A percentile compares a stretch with the other conserved stretches of the same genome.
phyloP scores from a whole-genome alignment of 106 monocot species.

The Allium sativum region DNA sequence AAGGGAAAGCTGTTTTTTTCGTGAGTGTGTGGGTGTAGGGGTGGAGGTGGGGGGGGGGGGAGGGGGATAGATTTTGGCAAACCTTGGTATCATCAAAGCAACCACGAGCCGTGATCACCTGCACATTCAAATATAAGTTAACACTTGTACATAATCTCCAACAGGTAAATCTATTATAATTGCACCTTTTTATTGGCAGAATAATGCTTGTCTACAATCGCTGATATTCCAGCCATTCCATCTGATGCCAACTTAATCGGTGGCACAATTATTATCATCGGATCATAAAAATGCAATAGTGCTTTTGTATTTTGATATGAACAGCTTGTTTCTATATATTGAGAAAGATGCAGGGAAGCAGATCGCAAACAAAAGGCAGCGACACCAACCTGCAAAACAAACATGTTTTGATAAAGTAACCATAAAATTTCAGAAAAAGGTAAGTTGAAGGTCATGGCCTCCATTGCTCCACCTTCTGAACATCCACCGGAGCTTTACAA shows the following conservation, averaged over 20 bases:
- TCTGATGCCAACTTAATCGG: conserved; percentile 79
- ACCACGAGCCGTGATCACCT: conserved; percentile 75
- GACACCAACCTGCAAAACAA: conserved; percentile 67
- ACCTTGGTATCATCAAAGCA: conserved; percentile 99
- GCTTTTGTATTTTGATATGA: conserved; percentile 98
- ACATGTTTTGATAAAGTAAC: too few relatives aligned
- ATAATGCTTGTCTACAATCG: conserved; percentile 75
- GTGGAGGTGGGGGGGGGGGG: too few relatives aligned
- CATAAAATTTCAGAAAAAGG: too few relatives aligned
- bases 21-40: too few relatives aligned
- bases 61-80: too few relatives aligned
- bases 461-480: too few relatives aligned
- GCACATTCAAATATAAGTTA: conserved; percentile 13
- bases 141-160: background rate
- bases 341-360: conserved; percentile 89
- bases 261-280: conserved; percentile 73
- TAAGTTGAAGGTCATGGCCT: too few relatives aligned
- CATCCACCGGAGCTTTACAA: too few relatives aligned
- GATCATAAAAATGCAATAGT: conserved; percentile 87
- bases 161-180: background rate
- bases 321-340: conserved; percentile 95
- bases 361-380: conserved; percentile 98
- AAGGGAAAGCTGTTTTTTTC: too few relatives aligned
- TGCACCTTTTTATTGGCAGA: conserved; percentile 66
- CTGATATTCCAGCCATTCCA: conserved; percentile 88